These are phyloP conservation scores for Salvia miltiorrhiza DNA, from an alignment of 257 asterid genomes.

Conservation along the genomic window DNA sequence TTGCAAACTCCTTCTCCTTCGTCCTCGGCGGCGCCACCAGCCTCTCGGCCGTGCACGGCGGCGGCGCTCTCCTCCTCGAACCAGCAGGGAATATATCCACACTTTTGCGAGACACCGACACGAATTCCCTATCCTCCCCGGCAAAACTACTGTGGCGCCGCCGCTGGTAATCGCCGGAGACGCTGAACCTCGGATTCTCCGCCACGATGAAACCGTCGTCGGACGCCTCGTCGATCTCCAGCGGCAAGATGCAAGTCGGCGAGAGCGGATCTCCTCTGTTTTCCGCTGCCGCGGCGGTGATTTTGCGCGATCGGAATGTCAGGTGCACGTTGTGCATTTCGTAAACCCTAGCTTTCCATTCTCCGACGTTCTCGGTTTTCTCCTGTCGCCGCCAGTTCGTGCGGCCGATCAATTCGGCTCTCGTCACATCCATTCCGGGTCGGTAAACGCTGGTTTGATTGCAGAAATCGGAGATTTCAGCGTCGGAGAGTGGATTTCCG, in stretches of 20 bases:
- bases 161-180: constrained; percentile 35
- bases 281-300: constrained; percentile 36
- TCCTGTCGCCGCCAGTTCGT: constrained; percentile 89
- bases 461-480: constrained; percentile 55
- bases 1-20: constrained; percentile 70
- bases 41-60: constrained; percentile 32
- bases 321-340: constrained; percentile 75
- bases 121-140: constrained; percentile 66
- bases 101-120: constrained; percentile 75
- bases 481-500: constrained; percentile 57
- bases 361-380: constrained; percentile 63
- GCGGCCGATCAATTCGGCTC: constrained; percentile 62
- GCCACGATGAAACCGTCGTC: constrained; percentile 86
- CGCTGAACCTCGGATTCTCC: constrained; percentile 86
- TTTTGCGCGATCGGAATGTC: constrained; percentile 73
- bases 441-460: constrained; percentile 61
- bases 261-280: constrained; percentile 57
- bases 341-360: constrained; percentile 89
- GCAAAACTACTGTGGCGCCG: constrained; percentile 90
- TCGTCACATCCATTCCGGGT: constrained; percentile 93
- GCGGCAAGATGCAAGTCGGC: constrained; percentile 59
- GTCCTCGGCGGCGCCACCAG: constrained; percentile 71
- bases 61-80: constrained; percentile 34
- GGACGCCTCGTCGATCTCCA: constrained; percentile 74
- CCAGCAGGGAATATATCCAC: constrained; percentile 78